phyloP scores from a whole-genome alignment of 352 stramenopile genomes.

The Phytopythium kandeliae region DNA sequence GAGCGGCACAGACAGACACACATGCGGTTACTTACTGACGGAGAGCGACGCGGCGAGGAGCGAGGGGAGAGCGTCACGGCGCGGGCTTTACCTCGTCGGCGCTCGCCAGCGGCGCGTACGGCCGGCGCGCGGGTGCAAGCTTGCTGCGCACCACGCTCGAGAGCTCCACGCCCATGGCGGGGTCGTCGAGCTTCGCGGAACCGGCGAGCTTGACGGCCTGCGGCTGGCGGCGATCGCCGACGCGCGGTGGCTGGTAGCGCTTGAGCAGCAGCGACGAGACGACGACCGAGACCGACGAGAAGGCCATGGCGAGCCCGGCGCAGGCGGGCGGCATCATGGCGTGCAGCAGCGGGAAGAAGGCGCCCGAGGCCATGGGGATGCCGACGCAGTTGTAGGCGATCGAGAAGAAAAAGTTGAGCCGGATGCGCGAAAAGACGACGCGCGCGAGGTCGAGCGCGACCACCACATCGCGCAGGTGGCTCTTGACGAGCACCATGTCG shows the following conservation, averaged over 20 bases:
- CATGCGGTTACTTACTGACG: background rate
- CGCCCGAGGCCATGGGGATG: slow-evolving; percentile 78
- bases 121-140: slow-evolving; percentile 45
- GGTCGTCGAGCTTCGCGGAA: slow-evolving; percentile 43
- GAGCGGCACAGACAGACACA: too few relatives aligned
- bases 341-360: slow-evolving; percentile 83
- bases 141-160: slow-evolving; percentile 70
- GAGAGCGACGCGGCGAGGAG: background rate
- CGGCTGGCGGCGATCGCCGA: slow-evolving; percentile 29
- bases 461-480: slow-evolving; percentile 76
- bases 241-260: slow-evolving; percentile 47
- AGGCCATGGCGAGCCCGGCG: slow-evolving; percentile 82
- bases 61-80: background rate
- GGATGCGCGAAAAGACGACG: slow-evolving; percentile 78
- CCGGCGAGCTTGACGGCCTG: too few relatives aligned
- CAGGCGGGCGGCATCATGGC: slow-evolving; percentile 81
- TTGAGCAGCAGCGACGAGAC: slow-evolving; percentile 84
- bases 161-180: slow-evolving; percentile 64
- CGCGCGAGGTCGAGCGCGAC: slow-evolving; percentile 77
- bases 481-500: slow-evolving; percentile 89
- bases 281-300: slow-evolving; percentile 86
- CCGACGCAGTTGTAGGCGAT: slow-evolving; percentile 83
- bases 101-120: slow-evolving; percentile 67
- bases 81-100: slow-evolving; percentile 30
- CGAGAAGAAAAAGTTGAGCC: slow-evolving; percentile 86